Base-by-base conservation (phyloP, 805 yeast species). In the fission yeast (Schizosaccharomyces pombe) region DNA sequence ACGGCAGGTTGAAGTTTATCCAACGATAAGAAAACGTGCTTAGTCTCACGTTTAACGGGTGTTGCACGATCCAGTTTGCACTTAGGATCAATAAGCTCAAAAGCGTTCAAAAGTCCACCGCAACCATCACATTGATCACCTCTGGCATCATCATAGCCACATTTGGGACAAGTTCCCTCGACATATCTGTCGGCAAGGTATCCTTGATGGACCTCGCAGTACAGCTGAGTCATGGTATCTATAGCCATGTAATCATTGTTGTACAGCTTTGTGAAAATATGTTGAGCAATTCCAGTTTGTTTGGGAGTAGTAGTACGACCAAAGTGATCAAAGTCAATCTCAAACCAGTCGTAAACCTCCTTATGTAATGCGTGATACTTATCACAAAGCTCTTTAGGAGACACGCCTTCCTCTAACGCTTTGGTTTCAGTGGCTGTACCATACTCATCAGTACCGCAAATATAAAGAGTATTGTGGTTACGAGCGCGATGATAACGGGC, bases 351-450 rank as follows among this genome's bases (percentile, higher is more conserved):
- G 70, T 91, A 91, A 54, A 91, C 91, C 51, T 83, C 84, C 57
- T 79, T 75, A 67, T 91, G 99, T 60, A 91, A 74, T 57, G 75
- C 73, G 67, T 85, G 82, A 68, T 85, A 91, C 67, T 89, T 91
- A 67, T 82, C 85, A 74, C 97, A 91, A 61, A 91, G 73, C 65
- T 85, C 81, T 62, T 77, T 72, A 53, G 99, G 98, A 2, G 94
- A 75, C 57, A 84, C 82, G 47, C 82, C 79, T 64, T 91, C 98
- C 66, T 89, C 97, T 53, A 91, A 70, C 9, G 98, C 98, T 70
- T 89, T 91, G 30, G 98, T 91, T 68, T 91, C 99, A 14, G 98
- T 91, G 52, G 99, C 99, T 56, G 99, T 91, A 66, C 99, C 99
- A 66, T 91, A 91, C 70, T 91, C 99, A 66, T 91, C 99, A 39